Conservation (phyloP, 2,329 filamentous ascomycete genomes). For the Aspergillus novoparasiticus region DNA sequence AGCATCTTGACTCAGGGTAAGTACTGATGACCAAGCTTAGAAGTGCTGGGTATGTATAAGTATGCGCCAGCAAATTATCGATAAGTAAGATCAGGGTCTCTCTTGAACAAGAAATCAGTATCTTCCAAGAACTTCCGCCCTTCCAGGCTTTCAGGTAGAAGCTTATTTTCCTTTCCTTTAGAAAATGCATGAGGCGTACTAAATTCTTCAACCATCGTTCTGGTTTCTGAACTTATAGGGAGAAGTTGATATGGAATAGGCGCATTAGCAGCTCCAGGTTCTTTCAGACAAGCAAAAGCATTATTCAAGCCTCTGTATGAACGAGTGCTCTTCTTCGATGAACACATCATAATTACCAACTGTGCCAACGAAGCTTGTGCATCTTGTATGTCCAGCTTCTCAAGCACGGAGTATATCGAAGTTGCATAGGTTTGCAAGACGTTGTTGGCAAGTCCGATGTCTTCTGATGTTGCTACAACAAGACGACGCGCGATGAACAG, state of each 20-base stretch:
- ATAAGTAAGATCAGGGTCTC: not conserved
- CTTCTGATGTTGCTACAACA: constrained; percentile 92
- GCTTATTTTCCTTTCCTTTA: constrained; percentile 97
- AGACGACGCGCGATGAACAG: constrained; percentile 89
- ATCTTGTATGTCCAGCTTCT: constrained; percentile 95
- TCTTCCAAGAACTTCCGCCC: constrained; percentile 78
- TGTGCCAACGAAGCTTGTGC: constrained; percentile 90
- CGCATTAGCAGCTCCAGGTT: constrained; percentile 79
- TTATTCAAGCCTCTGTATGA: constrained; percentile 82
- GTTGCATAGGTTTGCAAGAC: constrained; percentile 80
- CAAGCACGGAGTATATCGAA: constrained; percentile 79
- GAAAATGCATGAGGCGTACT: constrained; percentile 58
- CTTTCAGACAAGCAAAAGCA: constrained; percentile 74
- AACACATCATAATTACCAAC: constrained; percentile 75
- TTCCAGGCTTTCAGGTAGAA: constrained; percentile 75
- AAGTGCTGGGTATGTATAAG: too few relatives aligned
- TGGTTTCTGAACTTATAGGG: constrained; percentile 87
- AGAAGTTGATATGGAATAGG: constrained; percentile 85
- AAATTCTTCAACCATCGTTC: constrained; percentile 76
- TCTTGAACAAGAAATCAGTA: constrained; percentile 58
- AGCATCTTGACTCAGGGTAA: too few relatives aligned
- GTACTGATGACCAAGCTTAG: too few relatives aligned
- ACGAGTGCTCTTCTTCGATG: constrained; percentile 83
- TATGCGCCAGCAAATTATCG: not conserved
- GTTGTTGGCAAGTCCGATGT: constrained; percentile 88